phyloP scores from a whole-genome alignment of 768 basidiomycete genomes.

The Boletus subcaerulescens region DNA sequence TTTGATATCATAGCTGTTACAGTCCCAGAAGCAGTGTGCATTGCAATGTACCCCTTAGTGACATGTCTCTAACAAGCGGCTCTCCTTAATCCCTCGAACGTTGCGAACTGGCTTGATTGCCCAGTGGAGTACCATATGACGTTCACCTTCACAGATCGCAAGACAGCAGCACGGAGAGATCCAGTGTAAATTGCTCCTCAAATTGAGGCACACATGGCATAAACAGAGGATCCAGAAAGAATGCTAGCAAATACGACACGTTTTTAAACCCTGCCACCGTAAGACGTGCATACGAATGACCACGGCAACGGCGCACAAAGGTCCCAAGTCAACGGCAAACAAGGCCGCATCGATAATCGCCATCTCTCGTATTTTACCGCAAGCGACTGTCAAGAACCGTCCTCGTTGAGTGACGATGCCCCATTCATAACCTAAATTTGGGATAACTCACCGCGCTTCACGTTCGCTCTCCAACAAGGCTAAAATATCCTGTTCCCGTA shows the following conservation, averaged over 20 bases:
- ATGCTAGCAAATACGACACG: constrained; percentile 2
- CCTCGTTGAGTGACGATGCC: too few species aligned
- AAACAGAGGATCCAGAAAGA: not conserved
- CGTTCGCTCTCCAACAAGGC: constrained; percentile 97
- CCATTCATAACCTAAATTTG: not conserved
- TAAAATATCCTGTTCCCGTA: constrained; percentile 93
- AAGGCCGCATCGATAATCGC: too few species aligned
- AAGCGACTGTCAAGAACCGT: constrained; percentile 13
- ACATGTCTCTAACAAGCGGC: constrained; percentile 22
- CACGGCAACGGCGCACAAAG: too few species aligned
- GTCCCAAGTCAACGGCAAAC: too few species aligned
- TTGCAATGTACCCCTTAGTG: constrained; percentile 31
- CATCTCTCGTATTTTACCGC: constrained; percentile 15
- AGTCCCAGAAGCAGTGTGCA: constrained; percentile 23
- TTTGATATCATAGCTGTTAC: constrained; percentile 29
- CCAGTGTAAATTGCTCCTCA: not conserved
- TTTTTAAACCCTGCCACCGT: not conserved
- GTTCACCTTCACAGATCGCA: too few species aligned
- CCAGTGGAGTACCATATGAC: too few species aligned
- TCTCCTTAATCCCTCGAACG: not conserved
- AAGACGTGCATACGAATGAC: not conserved
- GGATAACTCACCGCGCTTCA: constrained; percentile 84
- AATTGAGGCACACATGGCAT: not conserved
- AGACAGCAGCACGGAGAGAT: not conserved
- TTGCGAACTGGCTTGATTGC: too few species aligned